Evolutionary conservation across 108 stramenopile genomes (phyloP), one percentile per base, ranked within the genome.

Genomic region (Cyclotella cryptica): DNA sequence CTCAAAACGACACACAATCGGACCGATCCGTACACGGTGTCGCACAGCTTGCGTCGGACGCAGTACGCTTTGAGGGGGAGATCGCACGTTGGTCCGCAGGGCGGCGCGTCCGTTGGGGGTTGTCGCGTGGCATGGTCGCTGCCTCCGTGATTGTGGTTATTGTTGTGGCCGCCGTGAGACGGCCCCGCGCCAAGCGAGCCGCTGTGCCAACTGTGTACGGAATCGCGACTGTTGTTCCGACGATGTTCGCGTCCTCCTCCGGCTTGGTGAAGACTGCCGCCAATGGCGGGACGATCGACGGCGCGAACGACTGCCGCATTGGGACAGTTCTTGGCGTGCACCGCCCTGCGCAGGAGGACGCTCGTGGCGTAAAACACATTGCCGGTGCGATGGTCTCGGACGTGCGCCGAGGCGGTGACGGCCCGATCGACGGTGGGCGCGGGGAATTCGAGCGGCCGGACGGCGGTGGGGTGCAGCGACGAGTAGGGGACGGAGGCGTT

Each of bases 401-500:
- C 63, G 40, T 83, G 22, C 22, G 58, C 66, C 14, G 78, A 62
- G 52, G 63, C 29, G 17, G 78, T 78, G 0, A 57, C 58, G 27
- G 75, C 72, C 9, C 72, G 63, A 28, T 77, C 73, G 28, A 79
- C 78, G 47, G 54, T 79, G 3, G 82, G 82, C 1, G 78, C 74
- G 7, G 82, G 82, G 54, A 83, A 83, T 24, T 83, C 78, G 24
- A 83, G 66, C 8, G 82, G 82, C 12, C 66, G 66, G 10, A 60
- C 49, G 12, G 92, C 78, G 5, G 75, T 73, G 24, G 89, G 91
- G 24, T 75, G 74, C 21, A 90, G 80, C 43, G 84, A 35, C 10
- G 72, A 61, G 72, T 85, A 92, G 30, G 86, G 84, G 24, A 78
- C 62, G 55, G 54, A 62, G 6, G 89, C 79, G 75, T 87, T 80